phyloP scores from a whole-genome alignment of 169 alveolate genomes.

The Miamiensis avidus region DNA sequence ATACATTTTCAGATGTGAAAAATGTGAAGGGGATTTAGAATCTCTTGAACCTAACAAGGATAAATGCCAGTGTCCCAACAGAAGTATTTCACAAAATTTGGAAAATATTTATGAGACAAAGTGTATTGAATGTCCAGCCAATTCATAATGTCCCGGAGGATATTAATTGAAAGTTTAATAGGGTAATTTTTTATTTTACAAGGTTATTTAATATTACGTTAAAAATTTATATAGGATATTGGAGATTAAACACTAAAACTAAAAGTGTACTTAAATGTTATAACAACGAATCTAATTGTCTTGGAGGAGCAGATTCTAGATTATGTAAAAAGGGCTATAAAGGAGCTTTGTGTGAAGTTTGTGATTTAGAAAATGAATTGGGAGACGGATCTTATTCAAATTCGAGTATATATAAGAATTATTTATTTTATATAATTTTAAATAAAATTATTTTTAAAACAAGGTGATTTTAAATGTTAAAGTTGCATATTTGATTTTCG shows the following conservation, averaged over 20 bases:
- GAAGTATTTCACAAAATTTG: no score
- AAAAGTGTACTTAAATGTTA: not conserved
- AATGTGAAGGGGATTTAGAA: no score
- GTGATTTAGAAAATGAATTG: not conserved
- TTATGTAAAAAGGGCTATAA: not conserved
- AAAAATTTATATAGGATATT: no score
- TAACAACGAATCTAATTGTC: not conserved
- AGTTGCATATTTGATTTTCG: not conserved
- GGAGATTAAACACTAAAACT: not conserved
- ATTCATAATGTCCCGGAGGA: no score
- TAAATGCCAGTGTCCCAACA: no score
- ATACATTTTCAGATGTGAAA: no score
- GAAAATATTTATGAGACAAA: no score
- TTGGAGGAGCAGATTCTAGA: not conserved
- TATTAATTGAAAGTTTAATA: no score
- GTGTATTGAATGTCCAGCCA: no score
- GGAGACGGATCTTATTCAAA: not conserved
- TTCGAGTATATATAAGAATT: not conserved
- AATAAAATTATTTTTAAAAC: not conserved
- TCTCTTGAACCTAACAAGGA: no score
- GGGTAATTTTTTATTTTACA: no score
- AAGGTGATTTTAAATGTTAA: constrained; percentile 3
- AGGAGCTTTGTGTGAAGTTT: constrained; percentile 14
- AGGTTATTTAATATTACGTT: no score
- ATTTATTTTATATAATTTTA: not conserved